Evolutionary conservation across 2,329 filamentous ascomycete species (phyloP), one percentile per base, ranked within the genome.

Genomic region (Exophiala viscosa): DNA sequence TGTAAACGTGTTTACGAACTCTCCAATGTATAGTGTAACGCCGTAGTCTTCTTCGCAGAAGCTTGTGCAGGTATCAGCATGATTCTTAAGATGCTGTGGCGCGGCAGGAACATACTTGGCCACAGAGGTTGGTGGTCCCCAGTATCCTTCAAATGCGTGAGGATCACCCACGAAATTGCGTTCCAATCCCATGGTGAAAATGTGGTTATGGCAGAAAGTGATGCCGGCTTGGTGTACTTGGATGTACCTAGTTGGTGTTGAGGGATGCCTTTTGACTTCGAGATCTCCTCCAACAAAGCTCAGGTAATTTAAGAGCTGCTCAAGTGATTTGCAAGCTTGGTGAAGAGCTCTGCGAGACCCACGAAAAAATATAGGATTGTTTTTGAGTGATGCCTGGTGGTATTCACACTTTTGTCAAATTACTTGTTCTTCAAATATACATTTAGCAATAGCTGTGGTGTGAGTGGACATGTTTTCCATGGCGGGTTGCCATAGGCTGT

Each of bases 1-100:
- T 4, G 62, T 62, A 23, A 67, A 54, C n/a, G 55, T 65, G 48
- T 66, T 67, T 51, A 66, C 55, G 17, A 67, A 62, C 41, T 67
- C 64, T 15, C 59, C 64, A 20, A 65, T 52, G 39, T 61, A 66
- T 36, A 56, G 55, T 1, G 55, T 63, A 35, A 66, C 47, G 2
- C 46, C 50, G 35, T 66, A 67, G 50, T 67, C 64, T 54, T 63
- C 42, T 50, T 61, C 57, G 47, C 59, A 61, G 45, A 61, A 61
- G 42, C 57, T 61, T 34, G 11, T 32, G 14, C 13, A 7, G 23
- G 41, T 31, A 39, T 44, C 31, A 47, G 17, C 34, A 13, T 39
- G 18, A 20, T 6, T 28, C 5, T 28, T 23, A 18, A 3, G 8
- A 33, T 28, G n/a, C n/a, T 14, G 10, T 18, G 14, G 17, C 31